Base-by-base conservation (phyloP, 2,329 filamentous ascomycete species). In the Curvularia hawaiiensis region DNA sequence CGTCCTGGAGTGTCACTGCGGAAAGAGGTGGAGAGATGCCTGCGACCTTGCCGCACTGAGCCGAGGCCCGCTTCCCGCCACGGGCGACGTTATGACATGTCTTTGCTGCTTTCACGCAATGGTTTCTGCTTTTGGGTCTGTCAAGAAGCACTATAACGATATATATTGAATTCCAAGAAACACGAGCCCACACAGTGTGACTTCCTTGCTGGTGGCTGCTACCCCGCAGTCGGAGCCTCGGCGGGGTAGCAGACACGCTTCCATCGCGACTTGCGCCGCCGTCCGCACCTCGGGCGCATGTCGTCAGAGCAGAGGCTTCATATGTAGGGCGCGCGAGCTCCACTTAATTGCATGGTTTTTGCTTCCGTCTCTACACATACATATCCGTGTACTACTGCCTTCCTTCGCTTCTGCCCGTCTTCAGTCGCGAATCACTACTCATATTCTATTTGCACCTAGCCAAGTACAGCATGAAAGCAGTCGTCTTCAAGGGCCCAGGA, bases 401-500 rank as follows among this genome's bases (percentile, higher is more conserved):
- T 52, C 20, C 24, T 10, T 18, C 14, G 1, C 31, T n/a, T 20
- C 14, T 4, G 22, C 40, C 20, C 28, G 18, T n/a, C 38, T 41
- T 30, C 20, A 8, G 10, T 24, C 11, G 10, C 33, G 5, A 28
- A 12, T 14, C 18, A 9, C 14, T n/a, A 22, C 16, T 20, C 4
- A 30, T 10, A n/a, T 6, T 35, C 8, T 7, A 33, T 43, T 18
- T 22, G 24, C n/a, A 63, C 33, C 20, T 39, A 24, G 67, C 71
- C 67, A 60, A 64, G 44, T 61, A 63, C 24, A 71, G 85, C 0
- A 97, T 97, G 93, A 90, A 90, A 76, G 92, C 92, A 30, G 91
- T 97, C 30, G 85, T 97, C 53, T 96, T 97, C 79, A 88, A 94
- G 61, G 91, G 89, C 2, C 89, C 90, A 4, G 83, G 85, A 69